A percentile compares a stretch with the other conserved stretches of the same genome.
Conservation (phyloP, 2,329 filamentous ascomycete genomes). For the Neonectria faginata region DNA sequence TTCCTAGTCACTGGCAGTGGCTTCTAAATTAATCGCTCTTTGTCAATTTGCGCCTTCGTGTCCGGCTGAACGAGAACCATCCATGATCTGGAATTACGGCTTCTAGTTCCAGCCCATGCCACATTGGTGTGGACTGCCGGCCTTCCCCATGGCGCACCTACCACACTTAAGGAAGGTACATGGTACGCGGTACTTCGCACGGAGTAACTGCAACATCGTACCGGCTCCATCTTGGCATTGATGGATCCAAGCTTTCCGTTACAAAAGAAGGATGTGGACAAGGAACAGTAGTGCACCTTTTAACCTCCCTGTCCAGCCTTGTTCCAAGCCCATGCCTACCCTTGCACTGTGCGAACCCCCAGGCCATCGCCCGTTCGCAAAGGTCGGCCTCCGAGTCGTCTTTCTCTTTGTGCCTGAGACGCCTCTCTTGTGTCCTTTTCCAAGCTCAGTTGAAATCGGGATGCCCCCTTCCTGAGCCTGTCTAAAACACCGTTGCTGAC, state of each 20-base stretch:
- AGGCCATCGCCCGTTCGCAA: not conserved
- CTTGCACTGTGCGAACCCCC: not conserved
- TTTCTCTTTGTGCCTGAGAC: too few relatives aligned
- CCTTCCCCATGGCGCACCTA: conserved; percentile 24
- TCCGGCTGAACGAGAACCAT: not conserved
- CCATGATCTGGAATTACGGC: not conserved
- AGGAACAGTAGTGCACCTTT: conserved; percentile 9
- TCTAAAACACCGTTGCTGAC: not conserved
- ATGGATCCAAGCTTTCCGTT: conserved; percentile 24
- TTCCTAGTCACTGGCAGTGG: not conserved
- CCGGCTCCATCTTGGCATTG: conserved; percentile 21
- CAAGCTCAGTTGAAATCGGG: not conserved
- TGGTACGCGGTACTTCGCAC: not conserved
- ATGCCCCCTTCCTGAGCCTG: not conserved
- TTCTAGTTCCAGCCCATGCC: not conserved
- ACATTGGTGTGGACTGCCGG: not conserved
- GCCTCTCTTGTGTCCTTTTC: not conserved
- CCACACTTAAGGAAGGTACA: conserved; percentile 19
- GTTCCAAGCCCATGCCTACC: not conserved
- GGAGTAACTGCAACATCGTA: conserved; percentile 10
- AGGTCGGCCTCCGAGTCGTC: not conserved
- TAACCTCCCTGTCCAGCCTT: conserved; percentile 20
- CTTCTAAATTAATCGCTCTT: not conserved
- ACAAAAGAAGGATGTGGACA: not conserved
- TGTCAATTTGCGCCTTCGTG: not conserved